phyloP scores from a whole-genome alignment of 257 asterid genomes.

The Przewalskia tangutica region DNA sequence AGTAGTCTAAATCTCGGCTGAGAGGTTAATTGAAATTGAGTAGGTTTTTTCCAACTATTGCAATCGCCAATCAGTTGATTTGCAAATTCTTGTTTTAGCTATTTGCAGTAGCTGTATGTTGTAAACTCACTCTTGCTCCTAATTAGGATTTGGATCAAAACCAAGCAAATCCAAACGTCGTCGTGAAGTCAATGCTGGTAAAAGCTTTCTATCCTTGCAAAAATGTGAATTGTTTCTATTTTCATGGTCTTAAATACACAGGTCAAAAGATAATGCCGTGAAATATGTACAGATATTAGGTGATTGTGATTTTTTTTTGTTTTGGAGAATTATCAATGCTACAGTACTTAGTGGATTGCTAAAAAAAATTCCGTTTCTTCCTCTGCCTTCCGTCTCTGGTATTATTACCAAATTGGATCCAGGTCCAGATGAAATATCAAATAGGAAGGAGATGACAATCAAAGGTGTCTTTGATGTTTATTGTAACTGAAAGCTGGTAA shows the following conservation, averaged over 20 bases:
- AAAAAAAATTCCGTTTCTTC: no score
- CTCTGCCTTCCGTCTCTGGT: no score
- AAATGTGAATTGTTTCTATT: not conserved
- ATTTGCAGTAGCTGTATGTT: not conserved
- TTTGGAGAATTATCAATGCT: no score
- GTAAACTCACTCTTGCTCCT: not conserved
- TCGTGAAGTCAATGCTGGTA: not conserved
- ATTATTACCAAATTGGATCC: no score
- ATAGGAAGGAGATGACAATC: no score
- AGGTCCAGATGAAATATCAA: no score
- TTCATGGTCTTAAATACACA: not conserved
- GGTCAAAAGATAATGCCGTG: no score
- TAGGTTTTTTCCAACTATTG: not conserved
- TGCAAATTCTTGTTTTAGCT: not conserved
- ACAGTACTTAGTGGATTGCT: no score
- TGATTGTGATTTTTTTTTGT: no score
- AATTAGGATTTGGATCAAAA: not conserved
- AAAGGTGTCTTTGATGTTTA: no score
- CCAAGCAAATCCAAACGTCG: not conserved
- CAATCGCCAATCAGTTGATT: not conserved
- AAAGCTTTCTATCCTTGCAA: not conserved
- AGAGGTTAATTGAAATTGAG: not conserved
- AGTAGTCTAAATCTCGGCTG: not conserved
- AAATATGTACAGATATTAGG: no score
- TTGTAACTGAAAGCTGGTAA: no score